Conservation (phyloP, 2,329 filamentous ascomycete genomes). For the Neocucurbitaria cava region DNA sequence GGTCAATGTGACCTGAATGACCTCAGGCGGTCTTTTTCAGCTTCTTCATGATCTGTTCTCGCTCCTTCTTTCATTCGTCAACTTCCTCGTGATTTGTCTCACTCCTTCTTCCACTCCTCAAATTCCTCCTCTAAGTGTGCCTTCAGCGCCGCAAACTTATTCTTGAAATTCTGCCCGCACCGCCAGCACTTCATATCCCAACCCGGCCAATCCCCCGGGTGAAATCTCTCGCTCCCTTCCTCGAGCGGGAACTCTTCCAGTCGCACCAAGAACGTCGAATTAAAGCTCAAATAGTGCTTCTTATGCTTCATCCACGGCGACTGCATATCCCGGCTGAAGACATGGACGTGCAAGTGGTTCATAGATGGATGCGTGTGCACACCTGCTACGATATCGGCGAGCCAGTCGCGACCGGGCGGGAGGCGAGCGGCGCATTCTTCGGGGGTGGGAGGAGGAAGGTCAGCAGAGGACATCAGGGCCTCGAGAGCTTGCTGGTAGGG, state of each 20-base stretch:
- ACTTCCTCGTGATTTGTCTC: not conserved
- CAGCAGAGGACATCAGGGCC: slow-evolving; percentile 56
- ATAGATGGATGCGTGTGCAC: slow-evolving; percentile 90
- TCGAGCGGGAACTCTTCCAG: slow-evolving; percentile 81
- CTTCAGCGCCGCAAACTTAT: slow-evolving; percentile 76
- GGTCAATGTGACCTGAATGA: not conserved
- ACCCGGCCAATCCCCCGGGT: slow-evolving; percentile 67
- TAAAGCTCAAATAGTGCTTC: slow-evolving; percentile 94
- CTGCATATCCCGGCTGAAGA: slow-evolving; percentile 80
- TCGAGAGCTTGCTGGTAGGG: slow-evolving; percentile 64
- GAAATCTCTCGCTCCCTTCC: slow-evolving; percentile 67
- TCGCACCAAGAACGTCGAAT: slow-evolving; percentile 80
- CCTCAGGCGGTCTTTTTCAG: too few relatives aligned
- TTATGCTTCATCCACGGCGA: slow-evolving; percentile 75
- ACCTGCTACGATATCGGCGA: slow-evolving; percentile 74
- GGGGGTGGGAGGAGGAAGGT: slow-evolving; percentile 24
- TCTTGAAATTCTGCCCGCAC: slow-evolving; percentile 76
- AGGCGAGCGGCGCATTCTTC: slow-evolving; percentile 53
- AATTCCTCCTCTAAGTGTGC: slow-evolving; percentile 78
- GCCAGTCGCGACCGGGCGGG: slow-evolving; percentile 80
- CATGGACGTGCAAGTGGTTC: slow-evolving; percentile 89
- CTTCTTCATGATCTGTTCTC: too few relatives aligned
- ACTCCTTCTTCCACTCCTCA: slow-evolving; percentile 69
- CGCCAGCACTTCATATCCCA: slow-evolving; percentile 82
- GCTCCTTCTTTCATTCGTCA: too few relatives aligned